Percentiles rank a stretch among this genome's conserved stretches.
phyloP scores from a whole-genome alignment of 2,329 filamentous ascomycete species.

The Paramyrothecium sp. region DNA sequence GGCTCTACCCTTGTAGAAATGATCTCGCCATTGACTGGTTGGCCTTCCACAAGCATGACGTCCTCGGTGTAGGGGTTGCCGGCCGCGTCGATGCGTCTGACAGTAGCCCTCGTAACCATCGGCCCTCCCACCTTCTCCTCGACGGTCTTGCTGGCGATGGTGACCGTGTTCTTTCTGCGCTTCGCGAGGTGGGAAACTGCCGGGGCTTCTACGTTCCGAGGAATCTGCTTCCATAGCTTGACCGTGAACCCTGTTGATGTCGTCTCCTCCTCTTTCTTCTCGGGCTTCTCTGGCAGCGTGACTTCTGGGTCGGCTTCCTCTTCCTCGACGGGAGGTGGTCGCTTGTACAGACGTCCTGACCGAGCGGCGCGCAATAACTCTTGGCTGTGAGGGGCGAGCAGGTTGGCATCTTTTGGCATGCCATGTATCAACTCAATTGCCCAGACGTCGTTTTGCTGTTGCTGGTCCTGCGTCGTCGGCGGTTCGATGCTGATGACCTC shows the following conservation, averaged over 20 bases:
- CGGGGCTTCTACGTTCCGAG: slow-evolving; percentile 55
- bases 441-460: slow-evolving; percentile 65
- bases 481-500: slow-evolving; percentile 68
- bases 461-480: slow-evolving; percentile 61
- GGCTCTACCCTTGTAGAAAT: slow-evolving; percentile 58
- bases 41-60: slow-evolving; percentile 76
- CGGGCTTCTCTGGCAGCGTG: slow-evolving; percentile 45
- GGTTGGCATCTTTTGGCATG: slow-evolving; percentile 82
- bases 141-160: slow-evolving; percentile 51
- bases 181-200: slow-evolving; percentile 57
- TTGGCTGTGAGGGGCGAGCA: slow-evolving; percentile 77
- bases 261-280: slow-evolving; percentile 65
- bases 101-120: slow-evolving; percentile 74
- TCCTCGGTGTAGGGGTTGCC: slow-evolving; percentile 85
- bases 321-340: slow-evolving; percentile 60
- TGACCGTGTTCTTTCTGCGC: slow-evolving; percentile 60
- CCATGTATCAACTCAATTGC: slow-evolving; percentile 71
- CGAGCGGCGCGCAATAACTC: slow-evolving; percentile 80
- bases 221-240: slow-evolving; percentile 61
- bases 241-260: slow-evolving; percentile 51
- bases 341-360: slow-evolving; percentile 74
- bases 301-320: slow-evolving; percentile 54
- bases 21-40: slow-evolving; percentile 79
- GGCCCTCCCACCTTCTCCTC: slow-evolving; percentile 44
- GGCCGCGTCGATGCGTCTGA: slow-evolving; percentile 72